Evolutionary conservation across 75 land plant genomes (phyloP).

Genomic region (Pinus taeda): DNA sequence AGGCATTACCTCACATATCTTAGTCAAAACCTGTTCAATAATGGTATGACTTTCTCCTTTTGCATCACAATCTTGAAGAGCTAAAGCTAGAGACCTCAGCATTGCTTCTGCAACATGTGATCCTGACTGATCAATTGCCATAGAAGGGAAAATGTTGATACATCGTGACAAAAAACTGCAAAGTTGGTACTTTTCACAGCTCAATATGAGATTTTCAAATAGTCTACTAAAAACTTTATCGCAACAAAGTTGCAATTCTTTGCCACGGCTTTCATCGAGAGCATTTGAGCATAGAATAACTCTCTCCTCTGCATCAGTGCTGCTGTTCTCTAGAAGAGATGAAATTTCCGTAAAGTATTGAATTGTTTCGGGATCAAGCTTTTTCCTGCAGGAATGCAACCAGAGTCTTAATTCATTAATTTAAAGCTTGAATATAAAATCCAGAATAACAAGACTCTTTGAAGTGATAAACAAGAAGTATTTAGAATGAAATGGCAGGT

Average conservation of each 20-base stretch:
- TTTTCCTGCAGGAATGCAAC: conserved; percentile 43
- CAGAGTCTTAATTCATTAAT: not conserved
- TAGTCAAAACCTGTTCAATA: conserved; percentile 53
- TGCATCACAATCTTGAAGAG: conserved; percentile 43
- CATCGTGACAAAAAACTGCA: conserved; percentile 60
- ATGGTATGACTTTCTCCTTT: conserved; percentile 25
- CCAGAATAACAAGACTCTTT: not conserved
- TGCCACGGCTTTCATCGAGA: conserved; percentile 83
- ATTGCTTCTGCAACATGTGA: conserved; percentile 93
- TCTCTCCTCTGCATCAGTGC: conserved; percentile 70
- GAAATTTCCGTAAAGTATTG: conserved; percentile 80
- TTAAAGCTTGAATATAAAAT: not conserved
- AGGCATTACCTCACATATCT: conserved; percentile 68
- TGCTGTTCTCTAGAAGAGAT: conserved; percentile 55
- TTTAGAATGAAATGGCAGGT: not conserved
- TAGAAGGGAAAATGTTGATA: conserved; percentile 39
- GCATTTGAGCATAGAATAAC: conserved; percentile 74
- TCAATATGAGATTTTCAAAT: conserved; percentile 63
- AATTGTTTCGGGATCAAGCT: conserved; percentile 70
- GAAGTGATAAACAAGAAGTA: not conserved
- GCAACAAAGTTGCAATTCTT: conserved; percentile 81
- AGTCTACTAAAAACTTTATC: conserved; percentile 74
- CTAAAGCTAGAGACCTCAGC: conserved; percentile 55
- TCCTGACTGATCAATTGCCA: conserved; percentile 73
- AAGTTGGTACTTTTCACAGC: conserved; percentile 57